Evolutionary conservation across 148 eudicot genomes (phyloP).

Genomic region (Polygonum maritimum): DNA sequence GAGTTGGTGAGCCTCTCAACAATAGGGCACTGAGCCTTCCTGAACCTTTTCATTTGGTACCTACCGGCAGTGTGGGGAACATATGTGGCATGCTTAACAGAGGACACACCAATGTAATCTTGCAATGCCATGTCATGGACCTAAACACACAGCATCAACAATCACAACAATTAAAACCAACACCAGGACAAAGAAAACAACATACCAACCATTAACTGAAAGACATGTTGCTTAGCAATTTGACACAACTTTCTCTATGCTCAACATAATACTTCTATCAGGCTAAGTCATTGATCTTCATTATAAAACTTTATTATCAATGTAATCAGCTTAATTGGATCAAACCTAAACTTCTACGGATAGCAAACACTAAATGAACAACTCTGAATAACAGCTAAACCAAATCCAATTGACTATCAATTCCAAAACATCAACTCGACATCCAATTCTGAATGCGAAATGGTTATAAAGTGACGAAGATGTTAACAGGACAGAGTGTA

Average conservation of each 20-base stretch:
- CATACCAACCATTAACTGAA: neutral
- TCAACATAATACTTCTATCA: neutral
- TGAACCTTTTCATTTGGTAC: conserved; percentile 2
- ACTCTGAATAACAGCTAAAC: no score
- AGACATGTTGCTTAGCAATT: neutral
- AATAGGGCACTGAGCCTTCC: conserved; percentile 9
- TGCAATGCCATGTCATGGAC: conserved; percentile 8
- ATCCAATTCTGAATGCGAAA: neutral
- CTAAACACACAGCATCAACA: neutral
- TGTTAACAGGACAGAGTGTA: neutral
- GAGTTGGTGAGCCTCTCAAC: conserved; percentile 12
- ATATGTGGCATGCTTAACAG: conserved; percentile 11
- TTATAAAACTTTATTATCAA: no score
- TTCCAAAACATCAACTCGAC: neutral
- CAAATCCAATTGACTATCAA: neutral
- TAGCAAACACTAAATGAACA: no score
- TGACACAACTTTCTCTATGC: neutral
- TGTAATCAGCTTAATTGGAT: no score
- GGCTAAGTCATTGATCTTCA: neutral
- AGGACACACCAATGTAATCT: conserved; percentile 6
- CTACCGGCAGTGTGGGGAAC: conserved; percentile 12
- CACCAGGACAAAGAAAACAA: neutral
- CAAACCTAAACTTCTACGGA: no score
- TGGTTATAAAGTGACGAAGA: neutral
- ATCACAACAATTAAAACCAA: neutral